Base-by-base conservation (phyloP, 345 rosid genomes). In the Kandelia obovata region DNA sequence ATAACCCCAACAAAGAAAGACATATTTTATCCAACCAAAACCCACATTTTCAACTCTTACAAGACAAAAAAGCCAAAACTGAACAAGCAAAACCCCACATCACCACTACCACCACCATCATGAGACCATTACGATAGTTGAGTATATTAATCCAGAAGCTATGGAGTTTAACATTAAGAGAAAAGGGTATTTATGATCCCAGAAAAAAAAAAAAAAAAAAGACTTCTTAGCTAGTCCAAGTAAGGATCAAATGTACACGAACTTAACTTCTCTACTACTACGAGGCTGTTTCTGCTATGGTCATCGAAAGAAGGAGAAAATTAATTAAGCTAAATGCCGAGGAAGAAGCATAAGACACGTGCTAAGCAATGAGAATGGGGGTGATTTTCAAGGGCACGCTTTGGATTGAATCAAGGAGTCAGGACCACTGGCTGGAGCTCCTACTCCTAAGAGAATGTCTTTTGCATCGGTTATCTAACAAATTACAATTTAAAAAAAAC, bases 321-420 rank as follows among this genome's bases (percentile, higher is more conserved):
- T 62, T 71, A 73, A 74, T 74, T 27, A 53, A 55, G 58, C 10
- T 35, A 76, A 28, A 81, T 81, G 91, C 82, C 96, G 85, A 86
- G 84, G 83, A 81, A 83, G 91, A 92, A 85, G 96, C 82, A 85
- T 89, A 83, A 86, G 16, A 82, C 81, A 79, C 85, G 89, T 87
- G 88, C 83, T 72, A 27, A 77, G 89, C 90, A 87, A 76, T 67
- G 70, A 66, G 80, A 76, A 28, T 9, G 71, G 83, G 81, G 68
- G 72, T 57, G 83, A 82, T 74, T 88, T 81, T 80, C 96, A 82
- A 88, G 91, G 72, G 95, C 98, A 94, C 98, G 98, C 97, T 86
- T 91, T 88, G 96, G 91, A 69, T 83, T 85, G 86, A 84, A 83
- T 77, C 87, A 84, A 83, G 91, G 87, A 81, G 95, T 81, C 95